phyloP scores from a whole-genome alignment of 139 green algal genomes.

The Zygnema circumcarinatum region DNA sequence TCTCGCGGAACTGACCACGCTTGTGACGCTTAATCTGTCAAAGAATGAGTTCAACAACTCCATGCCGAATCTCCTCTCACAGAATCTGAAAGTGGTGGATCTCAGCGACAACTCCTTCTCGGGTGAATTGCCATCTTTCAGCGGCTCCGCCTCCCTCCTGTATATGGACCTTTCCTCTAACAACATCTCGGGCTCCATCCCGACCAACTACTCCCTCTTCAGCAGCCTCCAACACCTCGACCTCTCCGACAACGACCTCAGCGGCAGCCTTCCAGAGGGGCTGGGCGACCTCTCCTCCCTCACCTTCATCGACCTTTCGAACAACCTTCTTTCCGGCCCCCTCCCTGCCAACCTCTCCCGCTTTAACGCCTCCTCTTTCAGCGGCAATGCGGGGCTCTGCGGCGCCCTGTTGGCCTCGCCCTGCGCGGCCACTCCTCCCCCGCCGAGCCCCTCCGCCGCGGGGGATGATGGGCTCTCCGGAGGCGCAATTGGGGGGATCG shows the following conservation, averaged over 20 bases:
- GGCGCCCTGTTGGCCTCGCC: neutral
- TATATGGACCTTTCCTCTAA: constrained; percentile 36
- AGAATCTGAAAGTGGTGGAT: constrained; percentile 9
- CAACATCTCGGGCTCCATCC: constrained; percentile 4
- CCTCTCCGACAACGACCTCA: constrained; percentile 10
- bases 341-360: neutral
- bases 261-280: neutral
- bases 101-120: constrained; percentile 9
- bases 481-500: constrained; percentile 20
- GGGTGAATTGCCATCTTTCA: neutral
- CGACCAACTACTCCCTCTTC: neutral
- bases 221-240: neutral
- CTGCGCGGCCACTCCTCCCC: neutral
- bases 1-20: neutral
- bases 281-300: neutral
- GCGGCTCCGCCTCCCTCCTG: neutral
- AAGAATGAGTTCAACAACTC: neutral
- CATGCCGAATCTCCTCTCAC: neutral
- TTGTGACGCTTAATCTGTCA: neutral
- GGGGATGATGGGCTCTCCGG: neutral
- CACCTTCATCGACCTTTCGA: constrained; percentile 21
- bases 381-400: constrained; percentile 8
- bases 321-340: constrained; percentile 2
- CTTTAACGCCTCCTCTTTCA: constrained; percentile 1
- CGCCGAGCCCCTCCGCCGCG: neutral